These are phyloP conservation scores for Globisporangium nodosum DNA, from an alignment of 352 stramenopile genomes.

Conservation along the genomic window DNA sequence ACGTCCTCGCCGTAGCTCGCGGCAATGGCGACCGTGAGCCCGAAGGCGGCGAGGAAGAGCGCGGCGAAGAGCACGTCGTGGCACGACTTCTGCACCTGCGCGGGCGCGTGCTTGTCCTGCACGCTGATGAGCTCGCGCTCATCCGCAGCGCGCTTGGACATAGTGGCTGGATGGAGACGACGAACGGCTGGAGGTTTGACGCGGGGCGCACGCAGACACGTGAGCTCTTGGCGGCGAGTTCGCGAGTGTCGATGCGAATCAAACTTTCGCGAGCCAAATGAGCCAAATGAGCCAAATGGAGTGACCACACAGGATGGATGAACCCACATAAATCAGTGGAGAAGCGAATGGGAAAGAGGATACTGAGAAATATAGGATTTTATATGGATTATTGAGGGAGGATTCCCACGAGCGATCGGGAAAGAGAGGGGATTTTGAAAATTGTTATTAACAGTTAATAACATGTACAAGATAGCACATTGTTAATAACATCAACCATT, in stretches of 20 bases:
- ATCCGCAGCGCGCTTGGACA: constrained; percentile 3
- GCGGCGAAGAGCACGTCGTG: constrained; percentile 23
- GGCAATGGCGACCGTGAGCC: constrained; percentile 19
- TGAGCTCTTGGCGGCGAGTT: neutral
- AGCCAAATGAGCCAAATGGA: neutral
- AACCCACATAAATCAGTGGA: neutral
- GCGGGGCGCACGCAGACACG: too few relatives aligned
- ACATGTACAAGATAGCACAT: too few relatives aligned
- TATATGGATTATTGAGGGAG: neutral
- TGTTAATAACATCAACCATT: too few relatives aligned
- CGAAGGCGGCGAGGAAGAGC: constrained; percentile 20
- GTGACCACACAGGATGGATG: neutral
- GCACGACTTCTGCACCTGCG: constrained; percentile 19
- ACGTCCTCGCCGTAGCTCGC: constrained; percentile 22
- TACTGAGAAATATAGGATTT: neutral
- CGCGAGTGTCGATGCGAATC: neutral
- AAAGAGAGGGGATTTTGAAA: neutral
- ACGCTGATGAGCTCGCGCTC: constrained; percentile 4
- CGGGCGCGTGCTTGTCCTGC: constrained; percentile 12
- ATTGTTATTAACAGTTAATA: too few relatives aligned
- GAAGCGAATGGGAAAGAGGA: neutral
- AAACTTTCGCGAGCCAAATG: neutral
- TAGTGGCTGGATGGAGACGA: neutral
- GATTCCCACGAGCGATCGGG: neutral
- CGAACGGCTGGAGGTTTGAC: neutral